phyloP scores from a whole-genome alignment of 805 yeast species.

The Sugiyamaella qingdaonensis region DNA sequence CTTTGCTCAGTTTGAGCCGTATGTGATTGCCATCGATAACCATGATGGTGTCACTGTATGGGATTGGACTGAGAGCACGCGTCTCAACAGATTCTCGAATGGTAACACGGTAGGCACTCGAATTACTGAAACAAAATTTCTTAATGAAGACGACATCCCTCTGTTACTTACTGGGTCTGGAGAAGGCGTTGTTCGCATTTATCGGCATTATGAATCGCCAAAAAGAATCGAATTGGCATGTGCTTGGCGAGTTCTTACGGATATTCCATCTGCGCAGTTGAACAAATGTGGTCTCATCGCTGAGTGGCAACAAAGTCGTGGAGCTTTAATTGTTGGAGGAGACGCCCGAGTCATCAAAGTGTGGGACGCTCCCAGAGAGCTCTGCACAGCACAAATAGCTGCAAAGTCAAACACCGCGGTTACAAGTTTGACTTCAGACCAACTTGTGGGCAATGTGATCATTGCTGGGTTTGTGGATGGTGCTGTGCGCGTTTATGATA shows the following conservation, averaged over 20 bases:
- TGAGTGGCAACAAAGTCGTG: slow-evolving; percentile 97
- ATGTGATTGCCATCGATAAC: slow-evolving; percentile 74
- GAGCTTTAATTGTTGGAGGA: slow-evolving; percentile 86
- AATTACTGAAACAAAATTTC: slow-evolving; percentile 76
- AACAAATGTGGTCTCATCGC: slow-evolving; percentile 74
- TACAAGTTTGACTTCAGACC: slow-evolving; percentile 87
- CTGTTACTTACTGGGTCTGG: slow-evolving; percentile 82
- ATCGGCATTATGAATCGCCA: slow-evolving; percentile 63
- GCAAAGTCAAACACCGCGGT: slow-evolving; percentile 87
- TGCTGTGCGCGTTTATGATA: slow-evolving; percentile 81
- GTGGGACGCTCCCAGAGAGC: slow-evolving; percentile 97
- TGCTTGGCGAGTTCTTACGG: slow-evolving; percentile 91
- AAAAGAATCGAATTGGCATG: slow-evolving; percentile 61
- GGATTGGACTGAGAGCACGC: slow-evolving; percentile 72
- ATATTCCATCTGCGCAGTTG: slow-evolving; percentile 71
- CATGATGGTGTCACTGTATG: slow-evolving; percentile 78
- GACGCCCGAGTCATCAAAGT: slow-evolving; percentile 86
- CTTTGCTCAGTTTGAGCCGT: slow-evolving; percentile 89
- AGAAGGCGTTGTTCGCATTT: slow-evolving; percentile 90
- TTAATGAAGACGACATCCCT: slow-evolving; percentile 91
- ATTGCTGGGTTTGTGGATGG: slow-evolving; percentile 94
- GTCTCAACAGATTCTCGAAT: slow-evolving; percentile 67
- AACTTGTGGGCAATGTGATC: slow-evolving; percentile 86
- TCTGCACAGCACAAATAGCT: slow-evolving; percentile 81
- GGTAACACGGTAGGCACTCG: slow-evolving; percentile 84